Percentiles rank a stretch among this genome's conserved stretches.
Evolutionary conservation across 2,329 filamentous ascomycete species (phyloP).

Genomic region (Knufia fluminis): DNA sequence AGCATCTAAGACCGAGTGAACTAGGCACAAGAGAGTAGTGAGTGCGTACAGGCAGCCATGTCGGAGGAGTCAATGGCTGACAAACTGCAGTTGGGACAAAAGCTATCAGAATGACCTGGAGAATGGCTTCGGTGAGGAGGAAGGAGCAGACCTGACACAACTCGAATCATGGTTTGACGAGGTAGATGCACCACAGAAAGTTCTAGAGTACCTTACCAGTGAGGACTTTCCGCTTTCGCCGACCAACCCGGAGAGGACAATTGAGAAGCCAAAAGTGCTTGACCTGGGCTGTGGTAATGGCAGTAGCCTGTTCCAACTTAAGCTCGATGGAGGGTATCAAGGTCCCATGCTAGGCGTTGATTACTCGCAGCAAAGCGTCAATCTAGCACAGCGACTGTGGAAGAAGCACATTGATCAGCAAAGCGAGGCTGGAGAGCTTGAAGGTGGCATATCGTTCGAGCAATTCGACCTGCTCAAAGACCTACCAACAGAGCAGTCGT

Average conservation of each 20-base stretch:
- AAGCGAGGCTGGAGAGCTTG: slow-evolving; percentile 31
- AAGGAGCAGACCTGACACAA: slow-evolving; percentile 55
- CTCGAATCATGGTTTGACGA: slow-evolving; percentile 90
- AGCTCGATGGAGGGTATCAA: slow-evolving; percentile 54
- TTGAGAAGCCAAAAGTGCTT: slow-evolving; percentile 36
- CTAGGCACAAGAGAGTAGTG: slow-evolving; percentile 90
- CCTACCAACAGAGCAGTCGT: slow-evolving; percentile 22
- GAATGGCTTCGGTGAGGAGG: slow-evolving; percentile 11
- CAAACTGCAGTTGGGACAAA: slow-evolving; percentile 52
- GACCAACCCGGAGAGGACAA: slow-evolving; percentile 20
- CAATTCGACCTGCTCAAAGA: slow-evolving; percentile 28
- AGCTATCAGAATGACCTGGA: slow-evolving; percentile 37
- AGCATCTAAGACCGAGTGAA: slow-evolving; percentile 63
- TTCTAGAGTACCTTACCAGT: slow-evolving; percentile 57
- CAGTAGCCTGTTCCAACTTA: slow-evolving; percentile 73
- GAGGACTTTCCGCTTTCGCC: slow-evolving; percentile 38
- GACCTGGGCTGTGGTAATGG: slow-evolving; percentile 95
- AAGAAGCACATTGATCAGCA: slow-evolving; percentile 24
- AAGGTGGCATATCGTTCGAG: slow-evolving; percentile 52
- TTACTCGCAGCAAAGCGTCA: slow-evolving; percentile 66
- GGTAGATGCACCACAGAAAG: slow-evolving; percentile 73
- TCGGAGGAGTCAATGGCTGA: background rate
- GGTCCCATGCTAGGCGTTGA: slow-evolving; percentile 77
- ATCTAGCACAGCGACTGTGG: slow-evolving; percentile 60
- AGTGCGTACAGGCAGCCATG: slow-evolving; percentile 26